Base-by-base conservation (phyloP, 192 early-diverging fungal species). In the Coemansia sp. region DNA sequence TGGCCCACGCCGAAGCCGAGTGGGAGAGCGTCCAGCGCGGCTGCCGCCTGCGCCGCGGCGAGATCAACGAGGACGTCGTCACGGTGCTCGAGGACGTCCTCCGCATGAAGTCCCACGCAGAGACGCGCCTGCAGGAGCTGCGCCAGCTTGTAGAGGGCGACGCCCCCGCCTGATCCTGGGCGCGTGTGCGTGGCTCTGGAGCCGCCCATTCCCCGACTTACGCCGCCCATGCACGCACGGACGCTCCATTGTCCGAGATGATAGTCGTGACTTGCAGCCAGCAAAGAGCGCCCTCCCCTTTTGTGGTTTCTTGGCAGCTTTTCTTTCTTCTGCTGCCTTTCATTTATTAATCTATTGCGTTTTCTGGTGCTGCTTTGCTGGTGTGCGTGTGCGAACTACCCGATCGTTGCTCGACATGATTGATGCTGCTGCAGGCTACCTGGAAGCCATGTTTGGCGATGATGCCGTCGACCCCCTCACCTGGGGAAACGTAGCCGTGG, bases 1-100 rank as follows among this genome's bases (percentile, higher is more conserved):
- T 64, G 39, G 51, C 65, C 1, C 71, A 75, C 39, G 51, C 60
- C 1, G 71, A 64, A 36, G 55, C 71, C 10, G 71, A 75, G 44
- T 60, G 59, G 60, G 65, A 75, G 33, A 75, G 64, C 40, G 71
- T 75, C 7, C 64, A 64, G 64, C 71, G 64, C 27, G 71, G 71
- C 0, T 67, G 65, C 19, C 51, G 65, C 18, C 18, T 60, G 59
- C 71, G 71, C 7, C 53, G 71, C 9, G 53, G 52, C 0, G 71
- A 75, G 44, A 59, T 75, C 11, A 58, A 52, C 30, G 60, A 75
- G 28, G 65, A 68, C 26, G 59, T 75, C 5, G 65, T 75, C 12
- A 46, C 55, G 6, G 50, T 56, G 17, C 46, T 75, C 3, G 71
- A 75, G 28, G 65, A 67, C 21, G 59, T 47, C 0, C 44, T 67